Base-by-base conservation (phyloP, 2,329 filamentous ascomycete species). In the Xylaria sp. region DNA sequence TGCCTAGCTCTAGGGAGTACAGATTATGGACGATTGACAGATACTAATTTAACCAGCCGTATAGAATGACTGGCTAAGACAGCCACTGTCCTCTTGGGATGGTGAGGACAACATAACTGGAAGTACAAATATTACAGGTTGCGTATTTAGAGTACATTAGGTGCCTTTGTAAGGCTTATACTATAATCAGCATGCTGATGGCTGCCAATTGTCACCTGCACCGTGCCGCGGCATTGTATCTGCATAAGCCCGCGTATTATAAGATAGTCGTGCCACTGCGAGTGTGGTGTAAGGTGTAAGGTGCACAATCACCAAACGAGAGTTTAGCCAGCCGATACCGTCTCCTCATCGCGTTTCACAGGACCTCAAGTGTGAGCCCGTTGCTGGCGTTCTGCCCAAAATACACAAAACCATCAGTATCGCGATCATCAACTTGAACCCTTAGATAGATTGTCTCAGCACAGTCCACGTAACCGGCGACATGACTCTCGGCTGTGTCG, bases 381-480 rank as follows among this genome's bases (percentile, higher is more conserved):
- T 78, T 78, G 20, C 71, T 67, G 1, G 57, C 64, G n/a, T 79
- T 73, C 68, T 79, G 76, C 7, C 69, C 71, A 0, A 79, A 67
- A 65, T 72, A 77, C 25, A 79, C 71, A 38, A 69, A 69, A 5
- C 77, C 72, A 10, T 75, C 70, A 2, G 67, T 69, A 9, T 72
- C 59, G 17, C 51, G 20, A 6, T 70, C 38, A 39, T 75, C 64
- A 10, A 76, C 25, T 0, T 69, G 45, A n/a, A 78, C 42, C 60
- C 73, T 74, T 45, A 77, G 54, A 57, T 75, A 76, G 17, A 79
- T 56, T 1, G 71, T 69, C 69, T 73, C 67, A 25, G 70, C 69
- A 53, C 77, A 79, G 22, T 71, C 51, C 3, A 79, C 22, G 4
- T 17, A 29, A 15, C 76, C 74, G 0, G 67, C 70, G 27, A 54